phyloP scores from a whole-genome alignment of 192 early-diverging fungal species.

The Pilaira anomala region DNA sequence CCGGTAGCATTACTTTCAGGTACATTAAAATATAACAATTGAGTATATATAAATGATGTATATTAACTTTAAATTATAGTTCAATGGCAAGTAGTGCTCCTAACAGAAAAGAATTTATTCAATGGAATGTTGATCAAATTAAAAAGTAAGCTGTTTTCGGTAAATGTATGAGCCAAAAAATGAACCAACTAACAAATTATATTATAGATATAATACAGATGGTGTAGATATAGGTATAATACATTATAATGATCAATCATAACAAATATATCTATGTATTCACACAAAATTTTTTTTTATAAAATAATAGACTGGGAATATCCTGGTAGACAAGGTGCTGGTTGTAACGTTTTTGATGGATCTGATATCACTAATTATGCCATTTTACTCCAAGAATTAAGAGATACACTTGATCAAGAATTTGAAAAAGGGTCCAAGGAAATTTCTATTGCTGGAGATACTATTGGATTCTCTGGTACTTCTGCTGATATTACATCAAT shows the following conservation, averaged over 20 bases:
- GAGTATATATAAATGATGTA: too few relatives aligned
- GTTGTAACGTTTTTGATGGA: slow-evolving; percentile 53
- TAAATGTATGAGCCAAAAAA: too few relatives aligned
- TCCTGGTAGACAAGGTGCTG: slow-evolving; percentile 59
- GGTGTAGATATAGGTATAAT: slow-evolving; percentile 67
- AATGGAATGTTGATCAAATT: slow-evolving; percentile 49
- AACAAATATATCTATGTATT: background rate
- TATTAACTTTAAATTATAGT: too few relatives aligned
- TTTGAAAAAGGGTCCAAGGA: slow-evolving; percentile 44
- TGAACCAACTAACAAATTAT: too few relatives aligned
- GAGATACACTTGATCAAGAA: slow-evolving; percentile 39
- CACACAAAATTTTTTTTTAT: background rate
- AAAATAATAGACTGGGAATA: slow-evolving; percentile 57
- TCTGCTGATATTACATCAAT: slow-evolving; percentile 55
- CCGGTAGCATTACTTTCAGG: slow-evolving; percentile 46
- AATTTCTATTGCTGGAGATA: slow-evolving; percentile 61
- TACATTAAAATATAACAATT: too few relatives aligned
- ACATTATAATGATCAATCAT: background rate
- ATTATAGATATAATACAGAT: slow-evolving; percentile 48
- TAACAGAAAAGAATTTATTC: slow-evolving; percentile 46
- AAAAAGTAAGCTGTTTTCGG: slow-evolving; percentile 28
- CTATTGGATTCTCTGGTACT: slow-evolving; percentile 60
- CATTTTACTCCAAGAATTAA: slow-evolving; percentile 55
- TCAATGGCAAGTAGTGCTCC: slow-evolving; percentile 42
- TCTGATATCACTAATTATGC: slow-evolving; percentile 66